Conservation (phyloP, 768 basidiomycete species). For the Hirschioporus abietinus region DNA sequence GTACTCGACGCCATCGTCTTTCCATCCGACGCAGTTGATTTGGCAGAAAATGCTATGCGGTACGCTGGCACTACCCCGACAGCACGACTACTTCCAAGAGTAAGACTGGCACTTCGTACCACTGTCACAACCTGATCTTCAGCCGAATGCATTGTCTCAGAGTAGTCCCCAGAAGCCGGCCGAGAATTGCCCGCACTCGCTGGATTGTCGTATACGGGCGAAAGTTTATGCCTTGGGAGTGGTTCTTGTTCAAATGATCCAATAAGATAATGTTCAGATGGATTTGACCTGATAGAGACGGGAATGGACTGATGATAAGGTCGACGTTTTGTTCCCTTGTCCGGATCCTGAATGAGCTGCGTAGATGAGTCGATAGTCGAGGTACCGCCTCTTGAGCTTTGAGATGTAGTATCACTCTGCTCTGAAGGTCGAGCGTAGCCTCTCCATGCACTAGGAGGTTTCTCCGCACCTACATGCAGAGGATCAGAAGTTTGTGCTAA, state of each 20-base stretch:
- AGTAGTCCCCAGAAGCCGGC: neutral
- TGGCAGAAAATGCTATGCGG: neutral
- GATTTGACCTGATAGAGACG: neutral
- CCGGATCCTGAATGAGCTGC: neutral
- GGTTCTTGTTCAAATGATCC: neutral
- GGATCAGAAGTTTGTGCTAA: conserved; percentile 19
- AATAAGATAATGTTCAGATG: neutral
- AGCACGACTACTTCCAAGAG: neutral
- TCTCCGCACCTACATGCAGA: neutral
- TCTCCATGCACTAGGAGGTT: neutral
- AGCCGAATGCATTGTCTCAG: neutral
- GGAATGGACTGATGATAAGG: neutral
- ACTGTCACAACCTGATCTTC: neutral
- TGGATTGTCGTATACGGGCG: neutral
- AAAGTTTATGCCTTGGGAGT: neutral
- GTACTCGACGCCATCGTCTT: neutral
- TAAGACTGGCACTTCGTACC: neutral
- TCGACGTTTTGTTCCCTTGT: neutral
- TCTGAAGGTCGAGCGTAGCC: neutral
- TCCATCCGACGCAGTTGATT: neutral
- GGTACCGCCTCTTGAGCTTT: neutral
- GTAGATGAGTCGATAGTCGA: neutral
- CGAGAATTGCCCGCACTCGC: neutral
- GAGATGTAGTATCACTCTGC: neutral
- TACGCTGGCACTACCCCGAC: neutral